A percentile compares a stretch with the other conserved stretches of the same genome.
These are phyloP conservation scores for Penicillium psychrosexuale DNA, from an alignment of 2,329 filamentous ascomycete species.

Conservation along the genomic window DNA sequence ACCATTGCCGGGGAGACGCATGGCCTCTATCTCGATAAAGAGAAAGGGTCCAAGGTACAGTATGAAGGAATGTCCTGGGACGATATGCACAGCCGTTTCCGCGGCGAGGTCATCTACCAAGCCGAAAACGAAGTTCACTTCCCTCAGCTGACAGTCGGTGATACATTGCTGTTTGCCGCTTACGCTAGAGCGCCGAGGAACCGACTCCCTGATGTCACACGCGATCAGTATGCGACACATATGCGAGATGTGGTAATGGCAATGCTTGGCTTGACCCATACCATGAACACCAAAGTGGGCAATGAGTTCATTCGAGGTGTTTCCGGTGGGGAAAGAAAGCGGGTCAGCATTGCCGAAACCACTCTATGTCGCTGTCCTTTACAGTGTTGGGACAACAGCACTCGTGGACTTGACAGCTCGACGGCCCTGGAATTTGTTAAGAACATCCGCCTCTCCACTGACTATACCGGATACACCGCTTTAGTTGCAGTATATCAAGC, in stretches of 20 bases:
- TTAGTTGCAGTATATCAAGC: conserved; percentile 55
- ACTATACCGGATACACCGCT: conserved; percentile 47
- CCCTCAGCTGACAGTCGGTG: conserved; percentile 69
- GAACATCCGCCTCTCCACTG: conserved; percentile 47
- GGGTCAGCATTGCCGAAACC: conserved; percentile 58
- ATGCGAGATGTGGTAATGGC: conserved; percentile 53
- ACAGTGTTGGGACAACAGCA: conserved; percentile 48
- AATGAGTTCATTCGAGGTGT: conserved; percentile 59
- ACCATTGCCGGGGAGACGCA: conserved; percentile 79
- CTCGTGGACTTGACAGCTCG: conserved; percentile 50
- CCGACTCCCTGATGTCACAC: conserved; percentile 38
- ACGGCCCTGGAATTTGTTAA: conserved; percentile 56
- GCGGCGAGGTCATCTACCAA: conserved; percentile 83
- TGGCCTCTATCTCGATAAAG: conserved; percentile 72
- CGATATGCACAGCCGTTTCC: conserved; percentile 72
- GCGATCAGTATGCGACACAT: conserved; percentile 47
- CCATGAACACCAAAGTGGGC: conserved; percentile 45
- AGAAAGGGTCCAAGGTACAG: conserved; percentile 70
- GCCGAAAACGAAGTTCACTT: conserved; percentile 81
- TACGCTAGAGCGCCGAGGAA: conserved; percentile 53
- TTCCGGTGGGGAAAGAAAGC: conserved; percentile 58
- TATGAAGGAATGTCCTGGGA: conserved; percentile 66
- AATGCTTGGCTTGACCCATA: conserved; percentile 55
- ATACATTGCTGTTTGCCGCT: conserved; percentile 74
- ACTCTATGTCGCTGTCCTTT: conserved; percentile 46